Conservation (phyloP, 169 alveolate species). For the Eimeria necatrix region DNA sequence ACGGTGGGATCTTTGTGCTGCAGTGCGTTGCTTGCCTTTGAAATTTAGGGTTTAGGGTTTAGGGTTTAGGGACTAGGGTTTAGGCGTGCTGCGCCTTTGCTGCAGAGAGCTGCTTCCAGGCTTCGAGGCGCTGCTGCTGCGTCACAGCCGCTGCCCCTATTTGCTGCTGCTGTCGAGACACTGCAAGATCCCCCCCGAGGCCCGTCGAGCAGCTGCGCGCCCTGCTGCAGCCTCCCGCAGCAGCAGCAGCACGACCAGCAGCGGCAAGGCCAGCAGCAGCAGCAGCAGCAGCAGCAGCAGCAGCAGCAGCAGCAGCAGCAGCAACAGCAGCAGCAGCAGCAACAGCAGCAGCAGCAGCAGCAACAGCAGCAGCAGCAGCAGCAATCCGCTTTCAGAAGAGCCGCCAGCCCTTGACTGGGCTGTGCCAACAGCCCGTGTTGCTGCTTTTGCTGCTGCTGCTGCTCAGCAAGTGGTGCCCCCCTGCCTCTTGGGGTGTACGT, state of each 20-base stretch:
- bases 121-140: slow-evolving; percentile 39
- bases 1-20: too few species aligned
- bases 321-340: too few species aligned
- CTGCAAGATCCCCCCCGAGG: neutral
- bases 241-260: neutral
- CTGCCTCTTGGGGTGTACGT: slow-evolving; percentile 29
- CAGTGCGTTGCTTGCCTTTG: too few species aligned
- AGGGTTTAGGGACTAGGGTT: slow-evolving; percentile 15
- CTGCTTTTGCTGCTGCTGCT: slow-evolving; percentile 45
- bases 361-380: neutral
- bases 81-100: neutral
- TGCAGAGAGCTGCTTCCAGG: slow-evolving; percentile 37
- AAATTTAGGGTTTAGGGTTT: neutral
- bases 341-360: slow-evolving; percentile 7
- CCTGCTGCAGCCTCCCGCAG: neutral
- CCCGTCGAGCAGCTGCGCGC: slow-evolving; percentile 29
- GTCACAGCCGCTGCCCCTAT: slow-evolving; percentile 25
- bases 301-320: too few species aligned
- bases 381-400: neutral
- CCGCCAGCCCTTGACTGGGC: slow-evolving; percentile 37
- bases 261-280: too few species aligned
- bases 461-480: slow-evolving; percentile 51
- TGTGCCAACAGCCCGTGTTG: slow-evolving; percentile 51
- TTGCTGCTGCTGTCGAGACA: slow-evolving; percentile 40
- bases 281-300: too few species aligned